Percentiles rank a stretch among this genome's conserved stretches.
Conservation (phyloP, 2,329 filamentous ascomycete species). For the Verticillium alfalfae region DNA sequence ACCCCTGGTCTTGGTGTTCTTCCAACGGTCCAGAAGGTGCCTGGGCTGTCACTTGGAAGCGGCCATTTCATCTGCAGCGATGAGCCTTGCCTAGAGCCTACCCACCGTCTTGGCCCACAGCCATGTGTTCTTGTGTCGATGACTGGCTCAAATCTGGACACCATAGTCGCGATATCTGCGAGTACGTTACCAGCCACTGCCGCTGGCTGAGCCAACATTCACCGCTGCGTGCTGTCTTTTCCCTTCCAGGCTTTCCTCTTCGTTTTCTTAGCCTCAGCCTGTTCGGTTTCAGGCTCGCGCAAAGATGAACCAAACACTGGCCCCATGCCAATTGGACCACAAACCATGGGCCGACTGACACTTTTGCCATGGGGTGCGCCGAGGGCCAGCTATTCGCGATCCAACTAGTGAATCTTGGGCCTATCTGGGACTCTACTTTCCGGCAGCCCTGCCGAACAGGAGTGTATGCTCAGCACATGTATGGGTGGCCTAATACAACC, state of each 20-base stretch:
- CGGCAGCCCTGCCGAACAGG: background rate
- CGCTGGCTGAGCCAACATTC: background rate
- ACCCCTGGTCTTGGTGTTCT: too few species aligned
- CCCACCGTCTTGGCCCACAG: background rate
- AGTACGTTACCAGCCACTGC: background rate
- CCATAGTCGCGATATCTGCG: background rate
- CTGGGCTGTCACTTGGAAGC: too few species aligned
- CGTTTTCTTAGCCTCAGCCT: background rate
- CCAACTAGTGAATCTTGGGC: background rate
- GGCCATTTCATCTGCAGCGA: background rate
- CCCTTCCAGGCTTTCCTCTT: background rate
- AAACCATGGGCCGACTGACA: background rate
- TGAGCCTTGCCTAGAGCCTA: background rate
- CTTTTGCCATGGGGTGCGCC: background rate
- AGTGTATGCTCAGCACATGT: background rate
- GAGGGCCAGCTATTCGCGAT: background rate
- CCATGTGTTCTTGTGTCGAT: background rate
- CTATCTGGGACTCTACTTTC: background rate
- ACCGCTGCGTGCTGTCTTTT: background rate
- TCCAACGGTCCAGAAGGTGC: too few species aligned
- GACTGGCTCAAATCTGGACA: background rate
- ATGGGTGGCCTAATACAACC: background rate
- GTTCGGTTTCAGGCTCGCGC: background rate
- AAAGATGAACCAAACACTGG: background rate
- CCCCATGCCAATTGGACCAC: background rate